A percentile compares a stretch with the other conserved stretches of the same genome.
These are phyloP conservation scores for Casuarina glauca DNA, from an alignment of 306 rosid genomes.

Conservation along the genomic window DNA sequence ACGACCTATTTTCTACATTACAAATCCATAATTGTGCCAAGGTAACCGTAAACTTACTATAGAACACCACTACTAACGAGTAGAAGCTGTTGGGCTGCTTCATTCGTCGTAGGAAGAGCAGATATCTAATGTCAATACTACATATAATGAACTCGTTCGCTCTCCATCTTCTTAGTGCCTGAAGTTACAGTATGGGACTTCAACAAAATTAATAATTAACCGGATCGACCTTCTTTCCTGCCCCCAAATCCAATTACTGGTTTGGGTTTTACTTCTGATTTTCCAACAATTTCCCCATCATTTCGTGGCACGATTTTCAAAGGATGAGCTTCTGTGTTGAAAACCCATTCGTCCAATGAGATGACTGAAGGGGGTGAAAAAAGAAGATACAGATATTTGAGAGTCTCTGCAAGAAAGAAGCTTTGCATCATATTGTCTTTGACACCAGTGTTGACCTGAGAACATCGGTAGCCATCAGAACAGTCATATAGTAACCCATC, in stretches of 20 bases:
- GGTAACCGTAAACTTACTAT: neutral
- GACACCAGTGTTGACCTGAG: slow-evolving; percentile 85
- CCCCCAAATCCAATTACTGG: slow-evolving; percentile 50
- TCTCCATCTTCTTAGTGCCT: slow-evolving; percentile 27
- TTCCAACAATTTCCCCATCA: slow-evolving; percentile 34
- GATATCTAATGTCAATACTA: slow-evolving; percentile 26
- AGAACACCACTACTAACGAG: slow-evolving; percentile 11
- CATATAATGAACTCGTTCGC: slow-evolving; percentile 23
- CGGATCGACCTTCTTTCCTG: slow-evolving; percentile 83
- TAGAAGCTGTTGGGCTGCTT: slow-evolving; percentile 15
- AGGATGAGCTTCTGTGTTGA: slow-evolving; percentile 98
- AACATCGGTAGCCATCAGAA: slow-evolving; percentile 18
- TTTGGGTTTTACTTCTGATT: slow-evolving; percentile 38
- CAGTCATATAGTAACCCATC: neutral
- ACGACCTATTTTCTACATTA: slow-evolving; percentile 38
- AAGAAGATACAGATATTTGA: slow-evolving; percentile 93
- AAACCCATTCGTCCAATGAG: slow-evolving; percentile 92
- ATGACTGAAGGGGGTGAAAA: slow-evolving; percentile 90
- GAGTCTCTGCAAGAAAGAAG: slow-evolving; percentile 97
- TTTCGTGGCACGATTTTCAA: slow-evolving; percentile 59
- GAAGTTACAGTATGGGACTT: slow-evolving; percentile 29
- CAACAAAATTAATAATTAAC: slow-evolving; percentile 31
- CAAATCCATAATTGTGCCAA: slow-evolving; percentile 27
- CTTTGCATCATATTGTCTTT: slow-evolving; percentile 98
- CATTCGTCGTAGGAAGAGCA: slow-evolving; percentile 7